Evolutionary conservation across 306 rosid species (phyloP).

Genomic region (Citrullus colocynthis): DNA sequence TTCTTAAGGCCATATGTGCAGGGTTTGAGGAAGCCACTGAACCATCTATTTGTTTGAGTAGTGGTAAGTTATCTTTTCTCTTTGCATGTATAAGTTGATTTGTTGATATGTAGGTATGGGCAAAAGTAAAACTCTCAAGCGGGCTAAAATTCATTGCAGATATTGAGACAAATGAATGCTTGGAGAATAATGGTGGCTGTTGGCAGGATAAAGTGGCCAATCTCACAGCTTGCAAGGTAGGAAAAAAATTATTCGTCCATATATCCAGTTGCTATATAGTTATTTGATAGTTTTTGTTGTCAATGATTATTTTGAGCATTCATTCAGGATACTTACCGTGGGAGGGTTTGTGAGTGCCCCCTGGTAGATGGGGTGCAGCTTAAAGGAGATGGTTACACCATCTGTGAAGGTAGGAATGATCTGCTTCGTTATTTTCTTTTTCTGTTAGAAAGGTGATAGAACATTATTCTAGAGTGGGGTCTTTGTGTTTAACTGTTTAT

Average conservation of each 20-base stretch:
- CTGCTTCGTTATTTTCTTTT: neutral
- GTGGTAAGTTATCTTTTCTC: constrained; percentile 36
- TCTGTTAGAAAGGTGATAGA: neutral
- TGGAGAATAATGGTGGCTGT: constrained; percentile 89
- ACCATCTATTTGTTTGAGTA: constrained; percentile 94
- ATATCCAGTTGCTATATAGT: constrained; percentile 1
- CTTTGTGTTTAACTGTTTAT: neutral
- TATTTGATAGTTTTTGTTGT: constrained; percentile 2
- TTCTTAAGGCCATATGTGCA: constrained; percentile 90
- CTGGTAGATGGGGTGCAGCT: constrained; percentile 92
- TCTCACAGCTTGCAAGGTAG: constrained; percentile 95
- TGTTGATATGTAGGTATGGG: neutral
- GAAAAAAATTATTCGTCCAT: neutral
- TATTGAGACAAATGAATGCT: constrained; percentile 96
- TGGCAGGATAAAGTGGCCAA: constrained; percentile 78
- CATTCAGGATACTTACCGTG: constrained; percentile 91
- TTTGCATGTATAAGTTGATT: constrained; percentile 2
- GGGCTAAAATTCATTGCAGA: constrained; percentile 29
- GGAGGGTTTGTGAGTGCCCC: constrained; percentile 96
- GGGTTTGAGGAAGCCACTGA: constrained; percentile 98
- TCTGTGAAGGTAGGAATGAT: constrained; percentile 54
- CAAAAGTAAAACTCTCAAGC: neutral
- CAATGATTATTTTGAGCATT: constrained; percentile 7
- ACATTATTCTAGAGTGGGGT: neutral
- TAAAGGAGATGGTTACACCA: constrained; percentile 96